Conservation (phyloP, 1,284 basidiomycete species). For the Ceratobasidium sp. region DNA sequence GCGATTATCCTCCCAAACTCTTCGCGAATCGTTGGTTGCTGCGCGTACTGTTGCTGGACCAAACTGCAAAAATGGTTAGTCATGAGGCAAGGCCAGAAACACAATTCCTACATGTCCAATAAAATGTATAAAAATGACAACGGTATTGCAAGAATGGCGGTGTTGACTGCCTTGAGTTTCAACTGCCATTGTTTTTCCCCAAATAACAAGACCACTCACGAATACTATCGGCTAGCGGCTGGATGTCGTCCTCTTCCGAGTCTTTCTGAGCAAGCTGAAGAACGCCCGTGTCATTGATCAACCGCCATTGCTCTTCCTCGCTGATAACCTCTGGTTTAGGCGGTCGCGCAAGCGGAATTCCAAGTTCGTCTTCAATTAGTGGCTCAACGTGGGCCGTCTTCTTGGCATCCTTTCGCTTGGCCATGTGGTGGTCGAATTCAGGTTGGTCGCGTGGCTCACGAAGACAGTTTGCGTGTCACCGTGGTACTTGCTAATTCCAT, state of each 20-base stretch:
- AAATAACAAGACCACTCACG: slow-evolving; percentile 12
- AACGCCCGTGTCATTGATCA: slow-evolving; percentile 36
- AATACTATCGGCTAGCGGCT: slow-evolving; percentile 19
- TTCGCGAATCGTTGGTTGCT: slow-evolving; percentile 30
- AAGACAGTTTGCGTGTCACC: background rate
- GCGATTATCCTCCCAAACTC: slow-evolving; percentile 26
- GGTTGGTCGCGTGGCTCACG: background rate
- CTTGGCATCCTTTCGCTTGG: slow-evolving; percentile 17
- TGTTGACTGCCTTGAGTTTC: slow-evolving; percentile 15
- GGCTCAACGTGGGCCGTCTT: slow-evolving; percentile 16
- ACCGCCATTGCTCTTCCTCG: slow-evolving; percentile 33
- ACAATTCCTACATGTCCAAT: slow-evolving; percentile 19
- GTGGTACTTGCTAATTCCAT: slow-evolving; percentile 34
- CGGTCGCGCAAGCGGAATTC: slow-evolving; percentile 20
- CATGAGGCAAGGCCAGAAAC: background rate
- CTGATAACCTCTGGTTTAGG: slow-evolving; percentile 7
- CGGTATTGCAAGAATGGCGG: slow-evolving; percentile 32
- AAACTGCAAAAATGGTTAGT: background rate
- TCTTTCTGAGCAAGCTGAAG: background rate
- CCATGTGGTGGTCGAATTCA: slow-evolving; percentile 31
- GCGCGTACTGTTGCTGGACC: slow-evolving; percentile 35
- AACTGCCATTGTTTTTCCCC: background rate
- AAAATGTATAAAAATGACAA: slow-evolving; percentile 27
- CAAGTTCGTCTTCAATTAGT: slow-evolving; percentile 29
- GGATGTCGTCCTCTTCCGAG: background rate